A percentile compares a stretch with the other conserved stretches of the same genome.
phyloP scores from a whole-genome alignment of 2,329 filamentous ascomycete species.

The Neobulgaria alba region DNA sequence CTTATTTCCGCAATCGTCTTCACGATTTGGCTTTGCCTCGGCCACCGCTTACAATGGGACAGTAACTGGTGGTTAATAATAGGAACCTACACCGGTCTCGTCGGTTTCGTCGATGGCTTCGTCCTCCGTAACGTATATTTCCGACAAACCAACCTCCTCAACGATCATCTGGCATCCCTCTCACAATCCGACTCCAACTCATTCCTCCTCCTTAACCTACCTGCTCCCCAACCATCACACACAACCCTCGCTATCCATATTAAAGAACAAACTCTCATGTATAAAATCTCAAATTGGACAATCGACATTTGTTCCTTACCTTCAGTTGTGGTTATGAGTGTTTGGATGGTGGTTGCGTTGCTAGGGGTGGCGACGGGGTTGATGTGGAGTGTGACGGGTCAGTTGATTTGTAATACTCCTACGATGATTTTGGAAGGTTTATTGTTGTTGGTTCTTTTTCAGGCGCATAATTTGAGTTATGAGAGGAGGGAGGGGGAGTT shows the following conservation, averaged over 20 bases:
- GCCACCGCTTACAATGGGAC: slow-evolving; percentile 32
- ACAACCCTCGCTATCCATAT: neutral
- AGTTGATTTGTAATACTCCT: slow-evolving; percentile 8
- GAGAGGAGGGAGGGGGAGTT: slow-evolving; percentile 3
- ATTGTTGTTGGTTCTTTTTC: slow-evolving; percentile 7
- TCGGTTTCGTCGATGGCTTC: slow-evolving; percentile 38
- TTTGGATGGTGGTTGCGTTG: slow-evolving; percentile 2
- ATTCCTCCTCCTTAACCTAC: slow-evolving; percentile 8
- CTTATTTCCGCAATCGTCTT: slow-evolving; percentile 31
- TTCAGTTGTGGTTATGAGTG: neutral
- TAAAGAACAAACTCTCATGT: neutral
- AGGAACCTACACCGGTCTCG: slow-evolving; percentile 38
- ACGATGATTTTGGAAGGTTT: slow-evolving; percentile 12
- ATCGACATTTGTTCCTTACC: neutral
- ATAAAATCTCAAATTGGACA: neutral
- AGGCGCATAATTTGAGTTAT: slow-evolving; percentile 8
- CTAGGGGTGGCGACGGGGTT: slow-evolving; percentile 4
- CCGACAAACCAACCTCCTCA: slow-evolving; percentile 15
- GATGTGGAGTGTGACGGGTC: slow-evolving; percentile 7
- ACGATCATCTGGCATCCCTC: slow-evolving; percentile 22
- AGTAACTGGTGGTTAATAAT: slow-evolving; percentile 40
- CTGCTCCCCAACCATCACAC: neutral
- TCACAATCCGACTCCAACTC: slow-evolving; percentile 14
- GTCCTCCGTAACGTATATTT: slow-evolving; percentile 37
- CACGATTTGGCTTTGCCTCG: slow-evolving; percentile 32